Percentiles rank a stretch among this genome's conserved stretches.
Evolutionary conservation across 495 filamentous ascomycete genomes (phyloP).

Genomic region (Immersiella caudata): DNA sequence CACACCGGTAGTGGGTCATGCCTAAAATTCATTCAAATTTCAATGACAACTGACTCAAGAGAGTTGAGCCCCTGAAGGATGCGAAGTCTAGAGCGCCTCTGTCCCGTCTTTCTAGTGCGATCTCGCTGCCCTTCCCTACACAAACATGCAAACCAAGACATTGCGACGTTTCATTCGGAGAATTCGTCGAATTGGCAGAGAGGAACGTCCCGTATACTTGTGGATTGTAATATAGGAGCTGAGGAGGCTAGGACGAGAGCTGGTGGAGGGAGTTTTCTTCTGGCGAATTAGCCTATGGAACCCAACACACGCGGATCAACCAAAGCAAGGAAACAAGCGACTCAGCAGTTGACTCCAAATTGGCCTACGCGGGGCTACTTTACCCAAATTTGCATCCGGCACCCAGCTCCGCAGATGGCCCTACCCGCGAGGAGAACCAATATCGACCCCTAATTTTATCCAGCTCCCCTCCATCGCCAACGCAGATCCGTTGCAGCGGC

Average conservation of each 20-base stretch:
- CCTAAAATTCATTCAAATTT: background rate
- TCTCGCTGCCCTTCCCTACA: background rate
- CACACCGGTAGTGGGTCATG: background rate
- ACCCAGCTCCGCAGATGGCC: constrained; percentile 10
- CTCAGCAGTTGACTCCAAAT: background rate
- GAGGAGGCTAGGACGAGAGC: background rate
- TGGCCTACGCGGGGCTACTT: constrained; percentile 18
- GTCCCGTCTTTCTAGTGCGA: background rate
- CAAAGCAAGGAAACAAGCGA: constrained; percentile 6
- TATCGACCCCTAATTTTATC: constrained; percentile 30
- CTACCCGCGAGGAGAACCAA: constrained; percentile 12
- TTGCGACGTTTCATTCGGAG: constrained; percentile 10
- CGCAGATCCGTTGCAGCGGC: constrained; percentile 15
- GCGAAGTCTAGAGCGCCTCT: background rate
- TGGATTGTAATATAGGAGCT: constrained; percentile 1
- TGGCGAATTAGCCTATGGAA: constrained; percentile 9
- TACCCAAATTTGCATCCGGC: constrained; percentile 20
- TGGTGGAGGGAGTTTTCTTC: background rate
- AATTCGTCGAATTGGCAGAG: background rate
- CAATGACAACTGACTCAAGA: background rate
- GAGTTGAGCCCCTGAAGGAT: background rate
- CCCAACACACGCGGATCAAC: constrained; percentile 1
- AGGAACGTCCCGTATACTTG: background rate
- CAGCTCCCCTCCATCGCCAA: background rate
- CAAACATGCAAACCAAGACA: background rate